phyloP scores from a whole-genome alignment of 352 stramenopile species.

The Globisporangium echinulatum region DNA sequence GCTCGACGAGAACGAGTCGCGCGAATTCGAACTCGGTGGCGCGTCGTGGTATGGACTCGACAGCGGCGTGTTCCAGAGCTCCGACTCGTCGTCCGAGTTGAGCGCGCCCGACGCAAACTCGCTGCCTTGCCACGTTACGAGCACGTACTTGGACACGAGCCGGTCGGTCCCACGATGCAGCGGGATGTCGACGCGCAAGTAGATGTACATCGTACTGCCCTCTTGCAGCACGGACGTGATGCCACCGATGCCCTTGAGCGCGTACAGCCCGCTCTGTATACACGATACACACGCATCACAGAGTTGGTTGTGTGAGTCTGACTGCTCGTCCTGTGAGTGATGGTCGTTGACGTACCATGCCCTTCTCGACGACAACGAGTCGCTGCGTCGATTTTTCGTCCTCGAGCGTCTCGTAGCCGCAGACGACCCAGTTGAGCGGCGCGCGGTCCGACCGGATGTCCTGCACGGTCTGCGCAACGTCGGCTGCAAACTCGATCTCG shows the following conservation, averaged over 20 bases:
- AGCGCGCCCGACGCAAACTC: slow-evolving; percentile 39
- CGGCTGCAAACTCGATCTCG: slow-evolving; percentile 76
- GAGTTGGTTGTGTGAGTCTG: too few relatives aligned
- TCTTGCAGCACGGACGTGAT: slow-evolving; percentile 71
- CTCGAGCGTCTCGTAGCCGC: slow-evolving; percentile 67
- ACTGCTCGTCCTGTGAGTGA: too few relatives aligned
- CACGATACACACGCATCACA: too few relatives aligned
- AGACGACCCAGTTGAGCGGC: slow-evolving; percentile 84
- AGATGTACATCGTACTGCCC: slow-evolving; percentile 86
- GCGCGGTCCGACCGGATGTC: slow-evolving; percentile 77
- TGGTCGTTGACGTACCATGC: slow-evolving; percentile 48
- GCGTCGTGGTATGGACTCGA: slow-evolving; percentile 27
- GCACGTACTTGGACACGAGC: slow-evolving; percentile 84
- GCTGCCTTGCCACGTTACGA: slow-evolving; percentile 78
- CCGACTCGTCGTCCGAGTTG: slow-evolving; percentile 71
- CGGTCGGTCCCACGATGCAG: slow-evolving; percentile 73
- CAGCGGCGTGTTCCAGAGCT: slow-evolving; percentile 32
- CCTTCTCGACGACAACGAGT: slow-evolving; percentile 78
- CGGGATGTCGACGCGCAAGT: slow-evolving; percentile 82
- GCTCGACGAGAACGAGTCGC: slow-evolving; percentile 38
- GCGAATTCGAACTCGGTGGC: slow-evolving; percentile 17
- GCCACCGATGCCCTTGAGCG: slow-evolving; percentile 75
- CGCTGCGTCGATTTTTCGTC: slow-evolving; percentile 49
- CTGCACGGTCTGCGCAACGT: slow-evolving; percentile 59
- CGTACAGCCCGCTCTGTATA: slow-evolving; percentile 64